Base-by-base conservation (phyloP, 2,329 filamentous ascomycete species). In the Colletotrichum navitas region DNA sequence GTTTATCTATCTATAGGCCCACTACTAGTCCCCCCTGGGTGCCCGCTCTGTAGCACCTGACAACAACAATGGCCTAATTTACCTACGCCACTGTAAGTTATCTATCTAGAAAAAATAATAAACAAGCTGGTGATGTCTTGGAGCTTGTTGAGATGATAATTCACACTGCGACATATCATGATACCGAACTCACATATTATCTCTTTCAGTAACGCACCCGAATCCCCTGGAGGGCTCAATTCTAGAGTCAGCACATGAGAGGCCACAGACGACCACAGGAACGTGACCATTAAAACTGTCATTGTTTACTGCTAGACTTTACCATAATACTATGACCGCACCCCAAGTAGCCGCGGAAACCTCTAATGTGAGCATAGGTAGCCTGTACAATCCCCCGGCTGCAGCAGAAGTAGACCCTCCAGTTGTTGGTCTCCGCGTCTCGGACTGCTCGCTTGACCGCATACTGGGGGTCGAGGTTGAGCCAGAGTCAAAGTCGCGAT, bases 361-460 rank as follows among this genome's bases (percentile, higher is more conserved):
- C 5, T 49, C 45, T 6, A 14, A 4, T 11, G 26, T 5, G 11
- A 49, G 1, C n/a, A 3, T 14, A 14, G 45, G 14, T 14, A 49
- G 1, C 45, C 4, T 49, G 45, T 14, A 1, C 10, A 14, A 6
- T 1, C n/a, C 45, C 0, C 45, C 6, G 1, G 1, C 10, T 3
- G 45, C n/a, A 14, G 45, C 45, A 26, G 45, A 49, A n/a, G 7
- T n/a, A 45, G 43, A 49, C 11, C 2, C 45, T 49, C n/a, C n/a
- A 49, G 2, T 49, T 24, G 45, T 26, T 24, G 45, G n/a, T 49
- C 2, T 49, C 45, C 11, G 12, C 45, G 45, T 26, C 45, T 14
- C 45, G 11, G 45, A 14, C 45, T 24, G n/a, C 5, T 26, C 10
- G n/a, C 45, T 14, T 14, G 45, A 4, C 10, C n/a, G 45, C 2